Evolutionary conservation across 805 yeast genomes (phyloP).

Genomic region (Candida awuae): DNA sequence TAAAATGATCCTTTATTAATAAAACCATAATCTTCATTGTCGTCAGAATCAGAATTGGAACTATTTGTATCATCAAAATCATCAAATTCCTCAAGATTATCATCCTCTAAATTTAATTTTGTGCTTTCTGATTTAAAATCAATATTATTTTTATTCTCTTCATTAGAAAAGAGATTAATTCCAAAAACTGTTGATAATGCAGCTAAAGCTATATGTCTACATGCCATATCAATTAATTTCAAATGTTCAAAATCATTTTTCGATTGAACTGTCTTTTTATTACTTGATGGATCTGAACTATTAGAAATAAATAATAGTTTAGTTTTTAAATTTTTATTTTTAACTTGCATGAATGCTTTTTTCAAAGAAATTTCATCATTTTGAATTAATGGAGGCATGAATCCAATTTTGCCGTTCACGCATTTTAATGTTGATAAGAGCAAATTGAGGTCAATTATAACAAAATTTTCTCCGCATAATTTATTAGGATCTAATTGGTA

Average conservation of each 20-base stretch:
- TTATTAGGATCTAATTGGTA: slow-evolving; percentile 15
- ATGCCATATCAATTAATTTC: slow-evolving; percentile 65
- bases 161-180: slow-evolving; percentile 3
- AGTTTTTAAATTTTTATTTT: slow-evolving; percentile 2
- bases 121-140: neutral
- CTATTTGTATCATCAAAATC: neutral
- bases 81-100: neutral
- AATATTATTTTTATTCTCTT: neutral
- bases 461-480: slow-evolving; percentile 21
- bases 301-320: neutral
- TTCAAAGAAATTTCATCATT: neutral
- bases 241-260: slow-evolving; percentile 63
- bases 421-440: slow-evolving; percentile 42
- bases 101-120: neutral
- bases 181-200: slow-evolving; percentile 34
- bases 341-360: slow-evolving; percentile 2
- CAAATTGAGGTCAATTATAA: slow-evolving; percentile 39
- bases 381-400: slow-evolving; percentile 39
- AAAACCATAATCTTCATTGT: neutral
- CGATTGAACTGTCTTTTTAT: slow-evolving; percentile 28
- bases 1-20: slow-evolving; percentile 6
- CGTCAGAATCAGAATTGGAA: neutral
- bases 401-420: slow-evolving; percentile 52
- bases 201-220: slow-evolving; percentile 76
- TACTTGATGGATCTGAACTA: neutral